Evolutionary conservation across 176 grass and related monocot species (phyloP), one percentile per base, ranked within the genome.

Genomic region (Carex myosuroides): DNA sequence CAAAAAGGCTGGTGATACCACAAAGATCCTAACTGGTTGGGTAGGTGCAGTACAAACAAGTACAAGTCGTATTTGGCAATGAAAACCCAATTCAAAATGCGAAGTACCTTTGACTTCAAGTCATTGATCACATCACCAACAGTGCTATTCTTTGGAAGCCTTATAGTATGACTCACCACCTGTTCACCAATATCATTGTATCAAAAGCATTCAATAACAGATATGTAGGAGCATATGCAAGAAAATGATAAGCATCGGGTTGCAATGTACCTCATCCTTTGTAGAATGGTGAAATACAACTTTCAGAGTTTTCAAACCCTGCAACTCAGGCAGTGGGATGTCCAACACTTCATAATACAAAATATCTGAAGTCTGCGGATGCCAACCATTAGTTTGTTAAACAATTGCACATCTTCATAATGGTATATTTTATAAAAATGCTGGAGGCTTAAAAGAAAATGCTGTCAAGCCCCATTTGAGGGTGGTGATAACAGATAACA

Each of bases 321-420:
- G 95, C 85, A 98, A 84, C 85, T 98, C 95, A 67, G 95, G 95
- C 71, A 98, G 70, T 60, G 95, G 92, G 83, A 98, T 94, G 81
- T 98, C 95, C 89, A 98, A 61, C 30, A 92, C 92, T 91, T 98
- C 95, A 73, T 94, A 98, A 79, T 98, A 98, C 79, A 98, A 88
- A 50, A 98, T 94, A 73, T 94, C 92, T 21, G 95, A 94, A 3
- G 85, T 94, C 94, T 97, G 91, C 24, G 77, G 33, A 33, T 90
- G 87, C 14, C 8, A 73, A 59, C 13, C 52, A 78, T 78, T 33
- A 56, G 73, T 13, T 78, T 78, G 26, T 78, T 9, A 78, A 32
- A 57, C 50, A 78, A 33, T 33, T 26, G 14, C 18, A 22, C 13
- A 57, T 78, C 26, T 57, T 78, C 13, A 78, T 44, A 71, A 20